phyloP scores from a whole-genome alignment of 2,329 filamentous ascomycete genomes.

The Zymoseptoria brevis region DNA sequence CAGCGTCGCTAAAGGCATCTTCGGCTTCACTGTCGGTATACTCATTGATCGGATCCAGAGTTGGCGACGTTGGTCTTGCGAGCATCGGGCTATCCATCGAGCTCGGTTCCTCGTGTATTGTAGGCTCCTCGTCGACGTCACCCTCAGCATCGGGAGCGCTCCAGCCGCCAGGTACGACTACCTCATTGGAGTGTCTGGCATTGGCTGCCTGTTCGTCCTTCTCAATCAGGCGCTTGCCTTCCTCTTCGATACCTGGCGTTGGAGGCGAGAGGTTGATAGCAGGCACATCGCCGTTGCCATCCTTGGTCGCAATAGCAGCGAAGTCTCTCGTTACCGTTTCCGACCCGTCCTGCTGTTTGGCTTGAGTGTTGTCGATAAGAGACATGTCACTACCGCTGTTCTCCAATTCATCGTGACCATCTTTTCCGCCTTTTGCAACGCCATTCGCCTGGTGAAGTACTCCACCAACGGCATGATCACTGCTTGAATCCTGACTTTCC shows the following conservation, averaged over 20 bases:
- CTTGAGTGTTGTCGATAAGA: not conserved
- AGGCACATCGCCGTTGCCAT: conserved; percentile 18
- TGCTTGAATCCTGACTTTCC: conserved; percentile 46
- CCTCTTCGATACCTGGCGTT: conserved; percentile 27
- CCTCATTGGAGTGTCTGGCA: conserved; percentile 17
- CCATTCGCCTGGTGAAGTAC: conserved; percentile 47
- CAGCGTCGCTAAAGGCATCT: conserved; percentile 65
- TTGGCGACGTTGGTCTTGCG: not conserved
- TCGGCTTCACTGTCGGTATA: conserved; percentile 31
- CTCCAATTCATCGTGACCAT: conserved; percentile 58
- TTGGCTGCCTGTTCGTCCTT: conserved; percentile 5
- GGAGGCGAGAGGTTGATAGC: conserved; percentile 30
- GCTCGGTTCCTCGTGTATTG: conserved; percentile 1
- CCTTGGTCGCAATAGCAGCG: not conserved
- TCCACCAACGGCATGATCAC: conserved; percentile 51
- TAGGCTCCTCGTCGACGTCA: conserved; percentile 3
- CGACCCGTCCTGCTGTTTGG: not conserved
- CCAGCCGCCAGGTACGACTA: conserved; percentile 24
- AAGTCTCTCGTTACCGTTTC: conserved; percentile 19
- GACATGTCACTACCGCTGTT: conserved; percentile 40
- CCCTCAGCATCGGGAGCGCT: conserved; percentile 11
- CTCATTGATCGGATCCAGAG: conserved; percentile 21
- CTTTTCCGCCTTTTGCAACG: conserved; percentile 63
- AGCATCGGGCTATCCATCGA: not conserved
- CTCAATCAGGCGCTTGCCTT: conserved; percentile 13